Percentiles rank a stretch among this genome's conserved stretches.
phyloP scores from a whole-genome alignment of 2,329 filamentous ascomycete genomes.

The Colletotrichum cordylinicola region DNA sequence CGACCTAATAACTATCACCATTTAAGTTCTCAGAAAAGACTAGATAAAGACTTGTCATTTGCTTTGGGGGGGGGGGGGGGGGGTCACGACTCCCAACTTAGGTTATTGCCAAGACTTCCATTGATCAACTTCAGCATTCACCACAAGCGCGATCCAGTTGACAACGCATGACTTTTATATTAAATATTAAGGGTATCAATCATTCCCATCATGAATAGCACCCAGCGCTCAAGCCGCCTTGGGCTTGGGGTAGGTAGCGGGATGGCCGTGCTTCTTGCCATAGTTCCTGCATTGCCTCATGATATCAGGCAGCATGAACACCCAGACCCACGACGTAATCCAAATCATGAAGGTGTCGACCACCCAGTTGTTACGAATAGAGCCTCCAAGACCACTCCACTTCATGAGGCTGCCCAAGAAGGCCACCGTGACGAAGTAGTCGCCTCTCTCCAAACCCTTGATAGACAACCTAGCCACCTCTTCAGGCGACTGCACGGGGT shows the following conservation, averaged over 20 bases:
- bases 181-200: neutral
- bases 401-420: constrained; percentile 77
- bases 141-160: neutral
- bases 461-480: constrained; percentile 76
- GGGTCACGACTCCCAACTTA: neutral
- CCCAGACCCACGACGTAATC: constrained; percentile 60
- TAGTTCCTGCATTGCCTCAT: constrained; percentile 63
- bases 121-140: neutral
- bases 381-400: constrained; percentile 61
- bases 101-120: neutral
- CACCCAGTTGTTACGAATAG: constrained; percentile 63
- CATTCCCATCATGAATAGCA: neutral
- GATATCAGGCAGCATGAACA: constrained; percentile 62
- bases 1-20: too few species aligned
- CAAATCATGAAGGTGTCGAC: constrained; percentile 60
- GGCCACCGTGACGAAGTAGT: constrained; percentile 80
- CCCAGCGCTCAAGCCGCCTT: neutral
- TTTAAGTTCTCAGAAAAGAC: too few species aligned
- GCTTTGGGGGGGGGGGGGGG: too few species aligned
- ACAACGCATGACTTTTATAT: neutral
- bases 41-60: too few species aligned
- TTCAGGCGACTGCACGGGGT: constrained; percentile 79
- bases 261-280: constrained; percentile 64
- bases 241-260: constrained; percentile 49
- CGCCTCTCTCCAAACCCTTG: constrained; percentile 76